Percentiles rank a stretch among this genome's conserved stretches.
phyloP scores from a whole-genome alignment of 331 rosid genomes.

The Prunus yedoensis region DNA sequence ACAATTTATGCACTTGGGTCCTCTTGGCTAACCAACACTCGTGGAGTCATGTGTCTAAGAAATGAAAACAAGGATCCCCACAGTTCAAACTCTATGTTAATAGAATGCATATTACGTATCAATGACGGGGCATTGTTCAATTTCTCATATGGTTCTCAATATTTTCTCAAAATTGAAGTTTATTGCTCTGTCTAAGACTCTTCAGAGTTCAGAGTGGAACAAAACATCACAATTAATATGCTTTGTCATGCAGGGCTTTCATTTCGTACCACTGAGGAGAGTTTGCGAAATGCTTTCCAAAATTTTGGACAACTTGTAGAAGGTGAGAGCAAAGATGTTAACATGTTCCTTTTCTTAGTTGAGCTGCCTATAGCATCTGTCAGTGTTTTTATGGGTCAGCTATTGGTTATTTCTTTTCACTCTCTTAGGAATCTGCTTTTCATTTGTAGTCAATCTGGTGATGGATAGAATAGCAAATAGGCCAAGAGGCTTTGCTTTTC shows the following conservation, averaged over 20 bases:
- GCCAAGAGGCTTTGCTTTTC: constrained; percentile 95
- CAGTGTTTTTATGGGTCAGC: neutral
- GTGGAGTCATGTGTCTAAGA: too few relatives aligned
- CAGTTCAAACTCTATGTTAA: neutral
- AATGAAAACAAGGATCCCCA: neutral
- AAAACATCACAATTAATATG: neutral
- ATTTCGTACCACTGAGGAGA: constrained; percentile 84
- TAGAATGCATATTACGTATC: neutral
- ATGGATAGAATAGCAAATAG: constrained; percentile 94
- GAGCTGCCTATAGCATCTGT: constrained; percentile 13
- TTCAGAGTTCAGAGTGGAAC: too few relatives aligned
- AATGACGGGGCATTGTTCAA: neutral
- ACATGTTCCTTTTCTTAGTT: neutral
- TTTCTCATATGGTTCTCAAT: neutral
- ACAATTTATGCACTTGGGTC: neutral
- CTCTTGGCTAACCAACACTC: neutral
- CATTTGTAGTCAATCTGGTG: constrained; percentile 71
- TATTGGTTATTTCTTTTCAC: neutral
- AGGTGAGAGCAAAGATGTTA: constrained; percentile 43
- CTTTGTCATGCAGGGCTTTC: constrained; percentile 65
- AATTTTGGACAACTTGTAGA: constrained; percentile 79
- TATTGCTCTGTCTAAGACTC: neutral
- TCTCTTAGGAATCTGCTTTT: neutral
- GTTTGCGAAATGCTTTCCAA: constrained; percentile 70
- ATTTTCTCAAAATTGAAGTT: neutral